phyloP scores from a whole-genome alignment of 257 asterid species.

The Perilla frutescens region DNA sequence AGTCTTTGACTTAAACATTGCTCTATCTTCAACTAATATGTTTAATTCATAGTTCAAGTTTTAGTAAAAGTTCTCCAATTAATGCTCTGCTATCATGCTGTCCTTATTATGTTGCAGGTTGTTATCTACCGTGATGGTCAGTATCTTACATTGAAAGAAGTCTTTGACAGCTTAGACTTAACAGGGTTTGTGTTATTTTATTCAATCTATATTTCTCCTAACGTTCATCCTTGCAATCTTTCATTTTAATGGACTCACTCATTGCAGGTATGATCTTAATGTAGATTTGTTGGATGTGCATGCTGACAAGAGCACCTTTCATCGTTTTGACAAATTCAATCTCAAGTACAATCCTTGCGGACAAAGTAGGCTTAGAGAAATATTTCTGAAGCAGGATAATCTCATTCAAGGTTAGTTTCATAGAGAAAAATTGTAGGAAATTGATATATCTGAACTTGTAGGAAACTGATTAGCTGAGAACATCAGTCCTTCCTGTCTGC shows the following conservation, averaged over 20 bases:
- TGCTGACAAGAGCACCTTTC: slow-evolving; percentile 97
- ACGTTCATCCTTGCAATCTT: background rate
- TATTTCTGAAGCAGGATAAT: slow-evolving; percentile 90
- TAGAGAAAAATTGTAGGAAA: slow-evolving; percentile 4
- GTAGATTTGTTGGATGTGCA: slow-evolving; percentile 92
- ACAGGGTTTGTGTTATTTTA: slow-evolving; percentile 69
- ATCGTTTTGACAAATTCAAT: slow-evolving; percentile 94
- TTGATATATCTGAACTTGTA: slow-evolving; percentile 8
- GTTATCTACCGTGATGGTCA: slow-evolving; percentile 93
- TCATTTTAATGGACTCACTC: slow-evolving; percentile 18
- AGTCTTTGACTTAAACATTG: slow-evolving; percentile 27
- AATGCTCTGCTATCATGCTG: slow-evolving; percentile 37
- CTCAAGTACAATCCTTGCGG: slow-evolving; percentile 98
- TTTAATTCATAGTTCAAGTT: slow-evolving; percentile 19
- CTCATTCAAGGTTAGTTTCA: slow-evolving; percentile 80
- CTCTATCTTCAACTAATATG: slow-evolving; percentile 15
- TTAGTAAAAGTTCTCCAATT: slow-evolving; percentile 17
- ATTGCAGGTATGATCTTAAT: slow-evolving; percentile 84
- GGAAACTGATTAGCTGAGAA: too few species aligned
- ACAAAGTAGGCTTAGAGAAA: slow-evolving; percentile 91
- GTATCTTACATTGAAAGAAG: slow-evolving; percentile 92
- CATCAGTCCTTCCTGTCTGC: too few species aligned
- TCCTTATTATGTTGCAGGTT: slow-evolving; percentile 55
- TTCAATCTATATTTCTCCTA: slow-evolving; percentile 18
- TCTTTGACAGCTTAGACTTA: slow-evolving; percentile 92